Conservation (phyloP, 352 stramenopile genomes). For the Globisporangium lucens region DNA sequence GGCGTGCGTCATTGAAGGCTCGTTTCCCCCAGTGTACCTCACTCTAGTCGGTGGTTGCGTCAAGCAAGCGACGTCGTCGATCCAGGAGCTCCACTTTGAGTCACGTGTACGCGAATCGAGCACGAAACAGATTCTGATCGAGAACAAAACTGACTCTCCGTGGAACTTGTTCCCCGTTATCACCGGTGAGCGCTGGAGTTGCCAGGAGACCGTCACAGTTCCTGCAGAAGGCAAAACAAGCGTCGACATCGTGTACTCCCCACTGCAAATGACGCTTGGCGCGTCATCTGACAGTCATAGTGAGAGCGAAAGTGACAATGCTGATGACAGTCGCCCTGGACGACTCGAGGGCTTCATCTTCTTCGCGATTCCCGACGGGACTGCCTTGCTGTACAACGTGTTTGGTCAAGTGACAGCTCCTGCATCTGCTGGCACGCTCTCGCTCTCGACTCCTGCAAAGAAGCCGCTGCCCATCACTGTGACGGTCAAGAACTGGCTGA, state of each 20-base stretch:
- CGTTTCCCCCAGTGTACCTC: conserved; percentile 45
- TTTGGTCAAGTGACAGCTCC: conserved; percentile 69
- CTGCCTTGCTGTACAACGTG: conserved; percentile 85
- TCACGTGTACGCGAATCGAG: conserved; percentile 70
- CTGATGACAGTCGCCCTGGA: conserved; percentile 32
- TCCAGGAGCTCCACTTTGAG: conserved; percentile 85
- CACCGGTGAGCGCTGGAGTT: conserved; percentile 85
- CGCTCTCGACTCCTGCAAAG: conserved; percentile 73
- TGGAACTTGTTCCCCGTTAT: conserved; percentile 90
- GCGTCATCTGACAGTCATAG: neutral
- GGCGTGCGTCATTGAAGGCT: conserved; percentile 60
- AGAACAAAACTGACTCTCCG: conserved; percentile 75
- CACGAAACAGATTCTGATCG: conserved; percentile 61
- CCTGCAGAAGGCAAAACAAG: conserved; percentile 59
- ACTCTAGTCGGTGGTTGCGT: conserved; percentile 85
- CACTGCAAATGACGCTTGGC: conserved; percentile 80
- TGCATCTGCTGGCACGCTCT: conserved; percentile 30
- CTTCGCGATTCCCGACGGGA: conserved; percentile 88
- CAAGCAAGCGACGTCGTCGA: conserved; percentile 82
- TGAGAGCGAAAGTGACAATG: conserved; percentile 17
- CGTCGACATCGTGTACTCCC: conserved; percentile 74
- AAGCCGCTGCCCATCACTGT: conserved; percentile 67
- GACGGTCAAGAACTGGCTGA: conserved; percentile 88
- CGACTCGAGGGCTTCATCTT: conserved; percentile 85
- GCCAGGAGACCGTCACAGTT: conserved; percentile 78